phyloP scores from a whole-genome alignment of 495 filamentous ascomycete species.

The Penicillium riverlandense region DNA sequence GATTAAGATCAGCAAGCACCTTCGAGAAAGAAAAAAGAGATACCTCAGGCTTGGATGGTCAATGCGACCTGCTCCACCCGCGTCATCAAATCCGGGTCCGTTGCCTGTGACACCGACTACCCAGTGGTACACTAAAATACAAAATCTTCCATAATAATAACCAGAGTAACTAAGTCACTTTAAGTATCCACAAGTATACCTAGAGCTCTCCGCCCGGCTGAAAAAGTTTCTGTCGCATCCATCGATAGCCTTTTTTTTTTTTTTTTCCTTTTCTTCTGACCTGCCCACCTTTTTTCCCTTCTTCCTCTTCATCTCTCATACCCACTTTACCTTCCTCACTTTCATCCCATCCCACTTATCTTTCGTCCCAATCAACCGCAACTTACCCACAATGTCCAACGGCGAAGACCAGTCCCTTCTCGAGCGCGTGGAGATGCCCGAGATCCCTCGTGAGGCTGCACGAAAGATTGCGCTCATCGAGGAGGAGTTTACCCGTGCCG shows the following conservation, averaged over 20 bases:
- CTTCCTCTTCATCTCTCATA: constrained; percentile 2
- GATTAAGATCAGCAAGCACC: too few species aligned
- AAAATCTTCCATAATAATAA: too few species aligned
- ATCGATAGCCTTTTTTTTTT: constrained; percentile 14
- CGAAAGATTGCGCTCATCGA: constrained; percentile 28
- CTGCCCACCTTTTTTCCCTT: constrained; percentile 5
- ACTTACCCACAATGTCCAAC: constrained; percentile 18
- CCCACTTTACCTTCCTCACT: constrained; percentile 1
- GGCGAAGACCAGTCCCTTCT: constrained; percentile 18
- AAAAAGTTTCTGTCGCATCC: constrained; percentile 1
- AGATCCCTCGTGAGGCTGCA: constrained; percentile 21
- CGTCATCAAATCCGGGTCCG: constrained; percentile 1
- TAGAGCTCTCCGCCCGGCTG: background rate
- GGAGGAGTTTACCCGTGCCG: constrained; percentile 30
- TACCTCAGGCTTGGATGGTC: constrained; percentile 3
- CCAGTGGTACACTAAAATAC: too few species aligned
- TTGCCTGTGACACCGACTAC: constrained; percentile 3
- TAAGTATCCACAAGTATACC: constrained; percentile 2
- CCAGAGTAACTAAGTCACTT: background rate
- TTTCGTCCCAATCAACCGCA: background rate
- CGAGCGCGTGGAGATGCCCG: constrained; percentile 28
- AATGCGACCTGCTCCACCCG: background rate
- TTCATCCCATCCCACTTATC: background rate
- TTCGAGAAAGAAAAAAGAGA: too few species aligned
- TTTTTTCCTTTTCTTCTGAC: background rate